Percentiles rank a stretch among this genome's conserved stretches.
Evolutionary conservation across 768 basidiomycete genomes (phyloP).

Genomic region (Panellus pusillus): DNA sequence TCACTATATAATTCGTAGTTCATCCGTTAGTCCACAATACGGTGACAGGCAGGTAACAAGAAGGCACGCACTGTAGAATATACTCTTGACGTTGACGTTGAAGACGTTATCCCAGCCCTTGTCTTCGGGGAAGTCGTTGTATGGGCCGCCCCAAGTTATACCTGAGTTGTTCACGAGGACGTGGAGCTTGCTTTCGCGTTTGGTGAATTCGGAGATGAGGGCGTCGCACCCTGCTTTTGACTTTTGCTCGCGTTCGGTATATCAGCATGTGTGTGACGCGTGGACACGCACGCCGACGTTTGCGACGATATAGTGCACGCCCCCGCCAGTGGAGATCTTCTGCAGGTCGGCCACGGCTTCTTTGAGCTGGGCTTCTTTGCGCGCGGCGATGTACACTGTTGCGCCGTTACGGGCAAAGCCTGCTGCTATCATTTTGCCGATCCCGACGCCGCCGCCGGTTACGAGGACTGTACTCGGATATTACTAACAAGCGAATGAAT

Average conservation of each 20-base stretch:
- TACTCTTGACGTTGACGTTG: slow-evolving; percentile 81
- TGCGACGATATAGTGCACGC: slow-evolving; percentile 71
- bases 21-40: too few species aligned
- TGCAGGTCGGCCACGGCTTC: slow-evolving; percentile 66
- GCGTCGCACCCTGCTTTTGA: slow-evolving; percentile 78
- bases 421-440: slow-evolving; percentile 82
- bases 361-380: slow-evolving; percentile 78
- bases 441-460: slow-evolving; percentile 81
- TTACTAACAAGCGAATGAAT: neutral
- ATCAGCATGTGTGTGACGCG: too few species aligned
- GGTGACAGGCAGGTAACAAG: too few species aligned
- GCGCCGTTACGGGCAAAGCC: slow-evolving; percentile 85
- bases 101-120: slow-evolving; percentile 87
- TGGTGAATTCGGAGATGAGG: slow-evolving; percentile 66
- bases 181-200: slow-evolving; percentile 71
- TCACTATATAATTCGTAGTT: neutral
- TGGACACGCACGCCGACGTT: slow-evolving; percentile 61
- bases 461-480: slow-evolving; percentile 54
- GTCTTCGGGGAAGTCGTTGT: slow-evolving; percentile 70
- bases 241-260: slow-evolving; percentile 32
- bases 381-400: slow-evolving; percentile 85
- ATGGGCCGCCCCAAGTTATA: slow-evolving; percentile 75
- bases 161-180: slow-evolving; percentile 86
- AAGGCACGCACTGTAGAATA: slow-evolving; percentile 68
- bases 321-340: slow-evolving; percentile 51